Base-by-base conservation (phyloP, 495 filamentous ascomycete genomes). In the Penicillium turbatum region DNA sequence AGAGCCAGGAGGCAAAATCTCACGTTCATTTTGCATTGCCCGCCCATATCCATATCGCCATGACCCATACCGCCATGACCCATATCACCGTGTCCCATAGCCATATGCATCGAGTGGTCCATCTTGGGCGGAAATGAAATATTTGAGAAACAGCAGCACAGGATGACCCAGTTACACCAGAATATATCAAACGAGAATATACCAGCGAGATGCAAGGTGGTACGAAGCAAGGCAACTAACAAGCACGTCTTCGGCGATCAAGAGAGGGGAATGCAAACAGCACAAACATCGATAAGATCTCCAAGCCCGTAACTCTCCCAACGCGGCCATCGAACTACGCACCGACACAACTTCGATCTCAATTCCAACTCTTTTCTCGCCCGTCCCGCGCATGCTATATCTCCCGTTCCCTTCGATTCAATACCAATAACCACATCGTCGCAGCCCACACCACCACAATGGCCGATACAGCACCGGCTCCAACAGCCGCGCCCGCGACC, bases 21-120 rank as follows among this genome's bases (percentile, higher is more conserved):
- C 70, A 89, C 90, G 63, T 89, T 93, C 89, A 96, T 97, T 67
- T 72, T 89, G 80, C 90, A 95, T 70, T 78, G 73, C 17, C 70
- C 73, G 47, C 74, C 81, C 72, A 83, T 82, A 60, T 78, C 78
- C 75, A 84, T 83, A 54, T 73, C 77, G 10, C 75, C 72, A 63
- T 89, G 85, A 45, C 64, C 65, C 51, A 56, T 60, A 49, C 35
- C 45, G 24, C 67, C 65, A 56, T 82, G 73, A 44, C 72, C 75
- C 67, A 72, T 73, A 51, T 66, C 56, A 13, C 56, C 61, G 41
- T 74, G 70, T 48, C 65, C 66, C 72, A 75, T 74, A 40, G 70
- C 66, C 72, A 74, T 75, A 48, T 72, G 70, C 72, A 73, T 75
- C 21, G 65, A 63, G 40, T 74, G 69, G 44, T 74, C 67, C 64